These are phyloP conservation scores for Alternaria burnsii DNA, from an alignment of 2,329 filamentous ascomycete species.

Conservation along the genomic window DNA sequence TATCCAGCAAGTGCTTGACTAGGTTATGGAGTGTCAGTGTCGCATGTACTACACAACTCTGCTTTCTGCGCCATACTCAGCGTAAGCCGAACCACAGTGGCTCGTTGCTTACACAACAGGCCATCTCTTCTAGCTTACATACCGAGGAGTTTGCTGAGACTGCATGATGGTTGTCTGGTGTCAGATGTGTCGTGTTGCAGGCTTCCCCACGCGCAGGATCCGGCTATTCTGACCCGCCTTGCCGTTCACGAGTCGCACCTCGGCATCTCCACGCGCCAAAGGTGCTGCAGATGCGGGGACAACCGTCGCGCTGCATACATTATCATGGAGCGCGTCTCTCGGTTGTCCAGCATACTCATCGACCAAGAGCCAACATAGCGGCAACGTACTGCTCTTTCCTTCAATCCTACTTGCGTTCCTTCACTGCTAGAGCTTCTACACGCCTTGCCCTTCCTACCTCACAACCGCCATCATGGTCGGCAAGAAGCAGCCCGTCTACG, in stretches of 20 bases:
- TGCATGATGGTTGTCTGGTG: not conserved
- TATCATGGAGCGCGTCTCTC: conserved; percentile 21
- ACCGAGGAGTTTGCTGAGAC: not conserved
- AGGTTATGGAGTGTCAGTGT: not conserved
- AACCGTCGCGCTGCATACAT: conserved; percentile 18
- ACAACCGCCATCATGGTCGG: conserved; percentile 56
- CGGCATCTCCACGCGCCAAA: conserved; percentile 32
- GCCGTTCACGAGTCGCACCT: conserved; percentile 30
- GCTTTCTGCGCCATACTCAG: not conserved
- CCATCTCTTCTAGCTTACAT: not conserved
- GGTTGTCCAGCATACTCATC: conserved; percentile 1
- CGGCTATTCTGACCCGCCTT: conserved; percentile 33
- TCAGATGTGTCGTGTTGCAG: not conserved
- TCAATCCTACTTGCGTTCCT: conserved; percentile 3
- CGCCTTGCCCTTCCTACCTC: not conserved
- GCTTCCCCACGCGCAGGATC: conserved; percentile 8
- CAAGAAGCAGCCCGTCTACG: conserved; percentile 72
- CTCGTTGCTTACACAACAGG: not conserved
- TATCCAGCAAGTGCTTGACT: not conserved
- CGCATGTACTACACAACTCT: not conserved
- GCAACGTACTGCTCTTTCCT: not conserved
- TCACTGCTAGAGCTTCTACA: conserved; percentile 1
- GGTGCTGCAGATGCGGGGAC: conserved; percentile 29
- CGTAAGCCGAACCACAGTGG: not conserved
- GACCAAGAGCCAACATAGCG: not conserved